Base-by-base conservation (phyloP, 108 stramenopile genomes). In the Fistulifera pelliculosa region DNA sequence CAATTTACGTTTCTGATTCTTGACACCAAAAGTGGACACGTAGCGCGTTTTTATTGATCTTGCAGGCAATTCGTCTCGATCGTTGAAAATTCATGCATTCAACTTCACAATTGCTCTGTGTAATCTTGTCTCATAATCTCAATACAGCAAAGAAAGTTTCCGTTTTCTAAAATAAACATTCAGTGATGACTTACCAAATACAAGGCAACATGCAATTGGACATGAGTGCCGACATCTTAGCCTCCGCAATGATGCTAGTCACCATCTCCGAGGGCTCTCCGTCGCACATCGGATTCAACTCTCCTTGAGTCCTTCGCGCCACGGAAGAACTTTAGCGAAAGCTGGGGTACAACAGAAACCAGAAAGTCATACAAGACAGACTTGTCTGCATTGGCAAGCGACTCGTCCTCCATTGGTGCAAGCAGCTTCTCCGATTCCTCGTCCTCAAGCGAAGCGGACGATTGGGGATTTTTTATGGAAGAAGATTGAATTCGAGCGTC, bases 321-420 rank as follows among this genome's bases (percentile, higher is more conserved):
- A 45, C 44, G 44, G 44, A 17, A 21, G 21, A 17, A 45, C 4
- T 45, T 45, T 11, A 17, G 21, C 16, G 19, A 21, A 45, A 45
- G 44, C 44, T 45, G 44, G 44, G 44, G 44, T 11, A 8, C 16
- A 19, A 3, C 44, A 8, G 19, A 19, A 45, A 8, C 44, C 7
- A 45, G 44, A 45, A 45, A 21, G 21, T 45, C 44, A 8, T 45
- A 45, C 44, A 45, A 45, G 44, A 45, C 16, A 3, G 44, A 45
- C 44, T 45, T 45, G 21, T 45, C 19, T 21, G 16, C 21, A 45
- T 21, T 45, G 16, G 44, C 44, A 8, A 21, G 44, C 11, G 4
- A 8, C 44, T 8, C 44, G 44, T 11, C 31, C 31, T 35, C 31
- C 31, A 35, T 35, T 35, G 31, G 6, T 35, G 8, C 31, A 35